Evolutionary conservation across 2,329 filamentous ascomycete species (phyloP), one percentile per base, ranked within the genome.

Genomic region (Exophiala alcalophila): DNA sequence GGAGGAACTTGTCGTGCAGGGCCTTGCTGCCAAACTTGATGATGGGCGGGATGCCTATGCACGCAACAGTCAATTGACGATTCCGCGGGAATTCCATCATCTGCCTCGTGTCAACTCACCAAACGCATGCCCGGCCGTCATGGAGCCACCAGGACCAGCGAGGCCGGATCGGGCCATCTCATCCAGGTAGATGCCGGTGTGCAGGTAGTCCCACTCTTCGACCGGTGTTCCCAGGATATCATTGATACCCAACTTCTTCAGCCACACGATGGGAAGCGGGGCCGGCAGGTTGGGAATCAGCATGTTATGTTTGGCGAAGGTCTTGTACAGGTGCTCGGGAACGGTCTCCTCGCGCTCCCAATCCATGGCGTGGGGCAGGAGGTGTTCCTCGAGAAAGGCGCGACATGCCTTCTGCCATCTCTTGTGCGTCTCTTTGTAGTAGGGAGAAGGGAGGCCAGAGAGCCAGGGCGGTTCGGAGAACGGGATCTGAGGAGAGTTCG

Each of bases 381-480:
- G 66, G 56, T 87, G 68, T 54, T 84, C 71, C 35, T 75, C 71
- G 31, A 84, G 69, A 60, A 87, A 87, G 4, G 70, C 73, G 24
- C 81, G 80, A 59, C 81, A 82, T 50, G 75, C 77, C 59, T 79
- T 77, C 60, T 89, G 84, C 71, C 81, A 86, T 58, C 66, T 68
- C 10, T 70, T 68, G 59, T 88, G 83, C 3, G 79, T 78, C 3
- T 75, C 70, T 16, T 75, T 81, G 67, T 84, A 85, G 67, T 86
- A 84, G 9, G 84, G 79, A 0, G 81, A 84, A 0, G 84, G 84
- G 2, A 86, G 69, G 38, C 83, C 83, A 54, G 71, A 71, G 32
- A 88, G 72, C 66, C 82, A 88, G 1, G 83, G 76, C 1, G 84
- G 84, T 56, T 89, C 84, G 4, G 81, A 80, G 66, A 88, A 86